Evolutionary conservation across 768 basidiomycete genomes (phyloP).

Genomic region (Leucocoprinus sp.): DNA sequence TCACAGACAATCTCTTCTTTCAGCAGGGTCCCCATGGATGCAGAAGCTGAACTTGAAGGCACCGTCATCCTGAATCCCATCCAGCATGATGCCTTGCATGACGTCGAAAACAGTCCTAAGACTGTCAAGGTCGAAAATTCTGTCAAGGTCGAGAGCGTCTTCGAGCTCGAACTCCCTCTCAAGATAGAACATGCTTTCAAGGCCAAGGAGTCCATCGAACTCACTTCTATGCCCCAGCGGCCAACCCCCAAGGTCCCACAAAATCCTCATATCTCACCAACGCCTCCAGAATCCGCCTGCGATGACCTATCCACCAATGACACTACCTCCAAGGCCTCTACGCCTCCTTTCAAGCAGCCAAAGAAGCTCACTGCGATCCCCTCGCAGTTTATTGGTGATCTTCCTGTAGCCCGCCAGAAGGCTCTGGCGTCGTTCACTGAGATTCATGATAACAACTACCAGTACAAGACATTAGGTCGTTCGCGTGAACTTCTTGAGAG

Average conservation of each 20-base stretch:
- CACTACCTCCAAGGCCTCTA: constrained; percentile 29
- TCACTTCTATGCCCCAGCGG: constrained; percentile 24
- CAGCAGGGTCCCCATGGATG: constrained; percentile 20
- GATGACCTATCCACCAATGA: constrained; percentile 18
- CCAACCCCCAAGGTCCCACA: constrained; percentile 26
- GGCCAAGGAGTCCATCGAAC: not conserved
- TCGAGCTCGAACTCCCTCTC: not conserved
- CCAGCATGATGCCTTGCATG: no score
- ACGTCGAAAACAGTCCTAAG: no score
- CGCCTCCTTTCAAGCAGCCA: constrained; percentile 27
- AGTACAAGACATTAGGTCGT: constrained; percentile 79
- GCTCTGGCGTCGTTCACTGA: constrained; percentile 68
- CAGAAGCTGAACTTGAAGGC: constrained; percentile 25
- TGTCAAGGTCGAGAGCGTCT: not conserved
- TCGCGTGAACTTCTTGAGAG: constrained; percentile 86
- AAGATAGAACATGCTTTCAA: constrained; percentile 21
- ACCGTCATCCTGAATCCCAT: constrained; percentile 8
- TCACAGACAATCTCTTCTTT: constrained; percentile 20
- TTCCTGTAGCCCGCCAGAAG: constrained; percentile 67
- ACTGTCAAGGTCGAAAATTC: not conserved
- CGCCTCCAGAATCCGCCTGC: constrained; percentile 19
- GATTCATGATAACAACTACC: constrained; percentile 76
- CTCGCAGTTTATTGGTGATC: constrained; percentile 71
- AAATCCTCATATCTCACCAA: constrained; percentile 25
- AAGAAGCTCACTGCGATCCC: constrained; percentile 22